These are phyloP conservation scores for Neurospora pannonica DNA, from an alignment of 495 filamentous ascomycete species.

Conservation along the genomic window DNA sequence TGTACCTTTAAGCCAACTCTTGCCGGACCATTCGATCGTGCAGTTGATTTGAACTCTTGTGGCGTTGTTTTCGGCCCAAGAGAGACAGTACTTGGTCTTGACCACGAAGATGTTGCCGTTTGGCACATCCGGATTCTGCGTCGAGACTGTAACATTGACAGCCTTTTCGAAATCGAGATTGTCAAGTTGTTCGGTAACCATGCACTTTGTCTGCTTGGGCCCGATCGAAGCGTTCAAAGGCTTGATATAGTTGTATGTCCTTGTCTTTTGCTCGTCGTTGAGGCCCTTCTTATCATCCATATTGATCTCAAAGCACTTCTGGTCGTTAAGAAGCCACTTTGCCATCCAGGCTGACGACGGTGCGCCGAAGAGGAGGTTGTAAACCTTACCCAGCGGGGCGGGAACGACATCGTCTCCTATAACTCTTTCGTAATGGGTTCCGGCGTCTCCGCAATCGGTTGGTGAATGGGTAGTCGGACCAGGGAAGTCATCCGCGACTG, in stretches of 20 bases:
- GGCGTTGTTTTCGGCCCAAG: slow-evolving; percentile 76
- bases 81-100: slow-evolving; percentile 90
- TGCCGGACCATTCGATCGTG: slow-evolving; percentile 90
- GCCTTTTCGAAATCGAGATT: slow-evolving; percentile 79
- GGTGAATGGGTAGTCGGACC: slow-evolving; percentile 75
- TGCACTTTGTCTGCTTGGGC: slow-evolving; percentile 91
- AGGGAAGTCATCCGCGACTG: slow-evolving; percentile 60
- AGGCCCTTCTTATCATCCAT: slow-evolving; percentile 76
- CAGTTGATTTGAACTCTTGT: slow-evolving; percentile 80
- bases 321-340: slow-evolving; percentile 76
- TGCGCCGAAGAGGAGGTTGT: slow-evolving; percentile 76
- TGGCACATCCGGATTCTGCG: slow-evolving; percentile 91
- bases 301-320: slow-evolving; percentile 78
- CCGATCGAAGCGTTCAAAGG: slow-evolving; percentile 76
- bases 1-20: slow-evolving; percentile 95
- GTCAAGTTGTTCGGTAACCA: slow-evolving; percentile 75
- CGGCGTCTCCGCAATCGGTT: slow-evolving; percentile 71
- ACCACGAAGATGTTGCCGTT: slow-evolving; percentile 83
- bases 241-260: slow-evolving; percentile 85
- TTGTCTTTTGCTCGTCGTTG: slow-evolving; percentile 58
- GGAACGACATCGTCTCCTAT: slow-evolving; percentile 78
- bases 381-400: slow-evolving; percentile 87
- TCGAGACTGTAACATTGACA: slow-evolving; percentile 65
- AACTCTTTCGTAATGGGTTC: slow-evolving; percentile 71
- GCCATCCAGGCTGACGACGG: slow-evolving; percentile 68